phyloP scores from a whole-genome alignment of 1,284 basidiomycete species.

The Apiotrichum mycotoxinovorans region DNA sequence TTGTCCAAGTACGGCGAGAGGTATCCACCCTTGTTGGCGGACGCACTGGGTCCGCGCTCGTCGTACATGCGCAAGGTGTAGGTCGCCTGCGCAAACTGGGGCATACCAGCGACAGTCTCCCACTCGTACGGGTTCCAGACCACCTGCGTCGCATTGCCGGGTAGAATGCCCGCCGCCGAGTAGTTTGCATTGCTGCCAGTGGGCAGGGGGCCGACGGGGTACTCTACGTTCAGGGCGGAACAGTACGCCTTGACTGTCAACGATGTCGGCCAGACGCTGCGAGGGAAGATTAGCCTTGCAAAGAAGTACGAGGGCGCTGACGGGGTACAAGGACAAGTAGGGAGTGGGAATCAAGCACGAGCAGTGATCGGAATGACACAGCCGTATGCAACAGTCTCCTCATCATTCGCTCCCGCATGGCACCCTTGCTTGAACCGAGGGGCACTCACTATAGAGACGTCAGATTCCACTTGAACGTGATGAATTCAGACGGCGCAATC shows the following conservation, averaged over 20 bases:
- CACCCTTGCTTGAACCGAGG: background rate
- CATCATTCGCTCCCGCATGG: background rate
- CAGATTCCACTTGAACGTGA: conserved; percentile 92
- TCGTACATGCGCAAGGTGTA: conserved; percentile 79
- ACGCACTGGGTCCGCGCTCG: conserved; percentile 65
- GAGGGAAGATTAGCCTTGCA: background rate
- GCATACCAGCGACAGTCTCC: conserved; percentile 62
- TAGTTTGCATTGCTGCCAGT: conserved; percentile 56
- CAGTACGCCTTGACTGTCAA: conserved; percentile 79
- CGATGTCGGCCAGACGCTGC: conserved; percentile 60
- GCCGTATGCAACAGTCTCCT: too few relatives aligned
- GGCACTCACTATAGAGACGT: conserved; percentile 59
- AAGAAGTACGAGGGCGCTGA: too few relatives aligned
- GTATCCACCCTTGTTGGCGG: conserved; percentile 59
- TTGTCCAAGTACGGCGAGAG: conserved; percentile 67
- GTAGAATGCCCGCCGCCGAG: conserved; percentile 51
- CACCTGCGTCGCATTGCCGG: conserved; percentile 63
- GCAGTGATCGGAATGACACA: too few relatives aligned
- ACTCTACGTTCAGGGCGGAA: conserved; percentile 75
- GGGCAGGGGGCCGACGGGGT: conserved; percentile 66
- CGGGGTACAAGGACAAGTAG: background rate
- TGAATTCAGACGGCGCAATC: conserved; percentile 66
- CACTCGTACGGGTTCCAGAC: conserved; percentile 79
- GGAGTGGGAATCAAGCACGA: background rate
- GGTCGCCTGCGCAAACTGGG: conserved; percentile 66